These are phyloP conservation scores for Lactifluus echinatus DNA, from an alignment of 768 basidiomycete species.

Conservation along the genomic window DNA sequence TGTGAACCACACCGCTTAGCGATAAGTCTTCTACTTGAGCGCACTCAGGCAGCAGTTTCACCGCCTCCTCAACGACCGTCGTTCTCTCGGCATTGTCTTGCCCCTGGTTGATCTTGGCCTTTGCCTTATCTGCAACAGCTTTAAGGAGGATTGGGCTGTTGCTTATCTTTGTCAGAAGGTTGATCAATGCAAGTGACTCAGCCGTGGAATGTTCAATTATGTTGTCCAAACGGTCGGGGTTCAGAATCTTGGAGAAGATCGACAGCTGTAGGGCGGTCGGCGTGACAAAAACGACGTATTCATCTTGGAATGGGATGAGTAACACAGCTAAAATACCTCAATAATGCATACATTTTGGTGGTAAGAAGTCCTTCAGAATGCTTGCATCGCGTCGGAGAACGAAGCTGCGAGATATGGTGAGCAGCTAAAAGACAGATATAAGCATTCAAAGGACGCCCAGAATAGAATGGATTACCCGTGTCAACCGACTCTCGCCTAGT, in stretches of 20 bases:
- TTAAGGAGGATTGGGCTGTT: slow-evolving; percentile 86
- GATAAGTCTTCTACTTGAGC: slow-evolving; percentile 61
- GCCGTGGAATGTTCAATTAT: slow-evolving; percentile 65
- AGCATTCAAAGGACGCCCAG: not conserved
- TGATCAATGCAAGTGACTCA: slow-evolving; percentile 73
- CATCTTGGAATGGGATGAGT: slow-evolving; percentile 43
- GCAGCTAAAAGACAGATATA: slow-evolving; percentile 39
- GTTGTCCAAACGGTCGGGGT: slow-evolving; percentile 57
- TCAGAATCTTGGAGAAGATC: slow-evolving; percentile 70
- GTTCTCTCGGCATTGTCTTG: slow-evolving; percentile 35
- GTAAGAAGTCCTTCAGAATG: slow-evolving; percentile 74
- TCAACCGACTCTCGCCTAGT: slow-evolving; percentile 65
- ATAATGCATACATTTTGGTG: slow-evolving; percentile 70
- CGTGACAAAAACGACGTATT: slow-evolving; percentile 96
- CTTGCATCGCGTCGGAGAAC: slow-evolving; percentile 84
- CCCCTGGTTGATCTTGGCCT: slow-evolving; percentile 29
- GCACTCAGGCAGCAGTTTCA: slow-evolving; percentile 49
- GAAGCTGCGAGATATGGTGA: slow-evolving; percentile 72
- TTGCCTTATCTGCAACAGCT: slow-evolving; percentile 61
- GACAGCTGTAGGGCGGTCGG: slow-evolving; percentile 77
- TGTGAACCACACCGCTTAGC: slow-evolving; percentile 55
- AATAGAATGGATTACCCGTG: slow-evolving; percentile 46
- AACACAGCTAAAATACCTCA: not conserved
- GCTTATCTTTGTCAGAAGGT: slow-evolving; percentile 79
- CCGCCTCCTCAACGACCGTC: slow-evolving; percentile 49